These are phyloP conservation scores for Metschnikowia gelsemii DNA, from an alignment of 805 yeast genomes.

Conservation along the genomic window DNA sequence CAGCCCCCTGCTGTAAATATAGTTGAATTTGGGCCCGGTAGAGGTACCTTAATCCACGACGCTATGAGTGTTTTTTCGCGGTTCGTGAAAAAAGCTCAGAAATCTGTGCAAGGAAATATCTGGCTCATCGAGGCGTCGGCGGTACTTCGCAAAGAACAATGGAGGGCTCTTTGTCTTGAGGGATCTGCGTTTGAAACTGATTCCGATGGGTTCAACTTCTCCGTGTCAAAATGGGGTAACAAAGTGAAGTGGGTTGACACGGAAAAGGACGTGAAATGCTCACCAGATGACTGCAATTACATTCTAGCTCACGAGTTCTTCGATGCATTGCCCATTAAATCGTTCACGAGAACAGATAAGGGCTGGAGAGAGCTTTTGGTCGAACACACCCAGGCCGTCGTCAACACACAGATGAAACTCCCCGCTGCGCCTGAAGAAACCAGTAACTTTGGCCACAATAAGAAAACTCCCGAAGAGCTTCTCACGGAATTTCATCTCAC, in stretches of 20 bases:
- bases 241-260: slow-evolving; percentile 60
- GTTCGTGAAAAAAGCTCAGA: slow-evolving; percentile 29
- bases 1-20: slow-evolving; percentile 51
- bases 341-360: slow-evolving; percentile 56
- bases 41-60: slow-evolving; percentile 76
- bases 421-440: slow-evolving; percentile 17
- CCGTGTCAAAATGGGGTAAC: slow-evolving; percentile 52
- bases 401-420: slow-evolving; percentile 32
- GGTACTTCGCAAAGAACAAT: slow-evolving; percentile 58
- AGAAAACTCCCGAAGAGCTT: slow-evolving; percentile 9
- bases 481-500: slow-evolving; percentile 53
- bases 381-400: slow-evolving; percentile 47
- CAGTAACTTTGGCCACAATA: slow-evolving; percentile 12
- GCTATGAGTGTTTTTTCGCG: slow-evolving; percentile 48
- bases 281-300: slow-evolving; percentile 48
- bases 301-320: slow-evolving; percentile 83
- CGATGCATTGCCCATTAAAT: slow-evolving; percentile 80
- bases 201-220: slow-evolving; percentile 28
- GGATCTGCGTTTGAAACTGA: slow-evolving; percentile 17
- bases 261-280: slow-evolving; percentile 43
- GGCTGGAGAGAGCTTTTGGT: slow-evolving; percentile 84
- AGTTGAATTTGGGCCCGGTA: slow-evolving; percentile 83
- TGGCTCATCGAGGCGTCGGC: slow-evolving; percentile 72
- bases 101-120: slow-evolving; percentile 38
- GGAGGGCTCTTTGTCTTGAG: slow-evolving; percentile 45